These are phyloP conservation scores for Botrytis fragariae DNA, from an alignment of 2,329 filamentous ascomycete species.

Conservation along the genomic window DNA sequence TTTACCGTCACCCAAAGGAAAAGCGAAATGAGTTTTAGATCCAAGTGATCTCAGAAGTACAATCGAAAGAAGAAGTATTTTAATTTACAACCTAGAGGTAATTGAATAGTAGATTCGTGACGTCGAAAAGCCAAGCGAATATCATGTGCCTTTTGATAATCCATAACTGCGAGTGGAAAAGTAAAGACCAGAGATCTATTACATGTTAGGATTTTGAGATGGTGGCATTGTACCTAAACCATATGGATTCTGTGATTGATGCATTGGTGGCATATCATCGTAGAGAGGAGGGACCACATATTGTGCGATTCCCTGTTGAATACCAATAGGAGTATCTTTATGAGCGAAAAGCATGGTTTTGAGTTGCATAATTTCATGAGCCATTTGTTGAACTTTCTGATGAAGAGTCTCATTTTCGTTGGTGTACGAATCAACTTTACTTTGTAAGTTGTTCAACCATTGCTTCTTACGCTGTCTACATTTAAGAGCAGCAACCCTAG, in stretches of 20 bases:
- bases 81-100: neutral
- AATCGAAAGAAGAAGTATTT: neutral
- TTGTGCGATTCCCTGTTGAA: constrained; percentile 64
- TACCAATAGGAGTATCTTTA: constrained; percentile 92
- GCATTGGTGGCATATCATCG: neutral
- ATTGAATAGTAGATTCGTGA: neutral
- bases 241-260: constrained; percentile 14
- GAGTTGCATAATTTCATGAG: constrained; percentile 91
- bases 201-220: constrained; percentile 4
- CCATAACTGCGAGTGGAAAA: neutral
- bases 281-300: neutral
- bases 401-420: constrained; percentile 87
- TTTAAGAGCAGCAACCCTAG: constrained; percentile 89
- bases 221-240: constrained; percentile 9
- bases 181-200: neutral
- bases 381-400: constrained; percentile 75
- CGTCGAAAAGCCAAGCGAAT: neutral
- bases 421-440: constrained; percentile 90
- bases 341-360: constrained; percentile 91
- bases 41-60: neutral
- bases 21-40: neutral
- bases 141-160: neutral
- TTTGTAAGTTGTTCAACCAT: constrained; percentile 92
- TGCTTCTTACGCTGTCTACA: constrained; percentile 98
- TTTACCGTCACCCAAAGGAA: neutral